Conservation (phyloP, 2,329 filamentous ascomycete genomes). For the Pyricularia grisea region DNA sequence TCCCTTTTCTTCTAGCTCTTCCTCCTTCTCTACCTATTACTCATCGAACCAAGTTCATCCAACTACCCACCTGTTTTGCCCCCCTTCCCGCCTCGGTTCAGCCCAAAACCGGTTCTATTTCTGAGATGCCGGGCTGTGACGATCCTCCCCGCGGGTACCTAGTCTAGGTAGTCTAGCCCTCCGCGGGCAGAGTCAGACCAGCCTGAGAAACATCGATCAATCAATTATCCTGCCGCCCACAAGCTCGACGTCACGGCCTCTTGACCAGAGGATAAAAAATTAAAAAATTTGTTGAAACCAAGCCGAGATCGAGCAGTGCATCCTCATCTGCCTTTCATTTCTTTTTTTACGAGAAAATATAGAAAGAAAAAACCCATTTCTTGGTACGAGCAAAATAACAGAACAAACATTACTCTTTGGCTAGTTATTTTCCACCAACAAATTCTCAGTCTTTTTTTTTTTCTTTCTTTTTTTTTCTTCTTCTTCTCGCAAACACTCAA, state of each 20-base stretch:
- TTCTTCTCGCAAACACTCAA: background rate
- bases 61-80: background rate
- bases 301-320: background rate
- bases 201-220: background rate
- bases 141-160: background rate
- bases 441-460: background rate
- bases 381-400: background rate
- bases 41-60: background rate
- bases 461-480: background rate
- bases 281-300: background rate
- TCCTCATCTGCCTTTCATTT: background rate
- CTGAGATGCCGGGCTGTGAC: background rate
- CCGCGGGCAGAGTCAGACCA: background rate
- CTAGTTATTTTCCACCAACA: background rate
- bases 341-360: background rate
- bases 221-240: background rate
- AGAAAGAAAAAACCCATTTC: background rate
- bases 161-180: background rate
- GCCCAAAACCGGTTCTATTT: background rate
- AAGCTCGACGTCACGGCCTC: background rate
- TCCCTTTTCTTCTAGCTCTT: background rate
- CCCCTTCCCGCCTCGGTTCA: background rate
- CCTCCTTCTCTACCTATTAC: background rate
- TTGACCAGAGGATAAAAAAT: background rate
- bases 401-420: background rate